Percentiles rank a stretch among this genome's conserved stretches.
These are phyloP conservation scores for Puya raimondii DNA, from an alignment of 176 grass and related monocot species.

Conservation along the genomic window DNA sequence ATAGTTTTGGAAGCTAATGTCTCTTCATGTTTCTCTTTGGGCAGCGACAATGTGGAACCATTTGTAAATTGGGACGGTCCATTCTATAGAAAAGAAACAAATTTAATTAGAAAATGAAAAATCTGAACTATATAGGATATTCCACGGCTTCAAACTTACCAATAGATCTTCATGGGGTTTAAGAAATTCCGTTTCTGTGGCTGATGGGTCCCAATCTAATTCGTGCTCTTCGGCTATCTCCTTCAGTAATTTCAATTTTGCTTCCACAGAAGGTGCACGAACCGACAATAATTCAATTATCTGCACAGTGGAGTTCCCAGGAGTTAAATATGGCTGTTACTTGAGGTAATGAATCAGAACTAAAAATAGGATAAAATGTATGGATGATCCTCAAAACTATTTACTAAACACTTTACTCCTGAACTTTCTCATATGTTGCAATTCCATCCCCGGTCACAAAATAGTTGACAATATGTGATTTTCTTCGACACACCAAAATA, in stretches of 20 bases:
- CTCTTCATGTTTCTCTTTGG: constrained; percentile 67
- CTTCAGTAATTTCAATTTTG: constrained; percentile 86
- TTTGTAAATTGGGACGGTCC: constrained; percentile 56
- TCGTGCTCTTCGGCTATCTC: constrained; percentile 97
- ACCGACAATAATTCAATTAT: constrained; percentile 95
- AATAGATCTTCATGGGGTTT: constrained; percentile 92
- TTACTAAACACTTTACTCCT: no score
- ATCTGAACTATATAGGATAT: constrained; percentile 5
- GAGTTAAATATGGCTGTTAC: neutral
- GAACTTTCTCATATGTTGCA: no score
- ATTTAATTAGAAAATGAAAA: constrained; percentile 13
- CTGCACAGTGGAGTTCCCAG: constrained; percentile 27
- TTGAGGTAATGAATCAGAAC: neutral
- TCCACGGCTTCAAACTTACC: constrained; percentile 34
- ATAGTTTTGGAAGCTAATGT: constrained; percentile 22
- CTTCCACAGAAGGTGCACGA: constrained; percentile 60
- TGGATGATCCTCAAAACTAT: no score
- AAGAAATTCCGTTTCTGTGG: constrained; percentile 65
- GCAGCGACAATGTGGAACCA: constrained; percentile 57
- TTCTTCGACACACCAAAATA: no score
- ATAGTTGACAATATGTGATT: no score
- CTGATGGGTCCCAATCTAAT: constrained; percentile 90
- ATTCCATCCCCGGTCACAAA: no score
- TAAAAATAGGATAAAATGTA: neutral
- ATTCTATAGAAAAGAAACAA: constrained; percentile 45